Evolutionary conservation across 2,329 filamentous ascomycete species (phyloP).

Genomic region (Penicillium brasilianum): DNA sequence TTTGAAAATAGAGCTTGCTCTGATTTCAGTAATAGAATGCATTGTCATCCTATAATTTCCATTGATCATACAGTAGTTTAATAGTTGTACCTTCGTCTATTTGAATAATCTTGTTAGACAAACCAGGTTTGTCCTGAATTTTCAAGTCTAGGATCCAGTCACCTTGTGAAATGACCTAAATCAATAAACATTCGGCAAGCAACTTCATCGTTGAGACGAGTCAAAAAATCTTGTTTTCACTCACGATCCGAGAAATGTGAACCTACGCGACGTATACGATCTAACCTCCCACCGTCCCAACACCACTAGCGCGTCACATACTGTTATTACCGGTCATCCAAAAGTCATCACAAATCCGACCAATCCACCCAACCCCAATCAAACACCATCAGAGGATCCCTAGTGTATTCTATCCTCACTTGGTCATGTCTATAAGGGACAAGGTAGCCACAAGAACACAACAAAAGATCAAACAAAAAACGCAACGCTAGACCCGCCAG

Average conservation of each 20-base stretch:
- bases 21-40: slow-evolving; percentile 1
- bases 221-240: too few species aligned
- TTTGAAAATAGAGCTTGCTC: slow-evolving; percentile 1
- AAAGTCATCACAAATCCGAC: neutral
- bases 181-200: too few species aligned
- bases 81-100: too few species aligned
- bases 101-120: too few species aligned
- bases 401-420: neutral
- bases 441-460: neutral
- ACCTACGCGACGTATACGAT: too few species aligned
- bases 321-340: neutral
- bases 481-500: neutral
- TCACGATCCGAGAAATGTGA: too few species aligned
- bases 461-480: neutral
- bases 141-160: too few species aligned
- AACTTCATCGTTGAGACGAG: too few species aligned
- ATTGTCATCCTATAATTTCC: neutral
- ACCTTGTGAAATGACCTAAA: too few species aligned
- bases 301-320: neutral
- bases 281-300: too few species aligned
- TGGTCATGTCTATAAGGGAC: neutral
- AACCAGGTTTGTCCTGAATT: too few species aligned
- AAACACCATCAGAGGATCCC: neutral
- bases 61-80: too few species aligned
- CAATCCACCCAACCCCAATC: neutral